Evolutionary conservation across 1,139 yeast genomes (phyloP), one percentile per base, ranked within the genome.

Genomic region (Diutina rugosa): DNA sequence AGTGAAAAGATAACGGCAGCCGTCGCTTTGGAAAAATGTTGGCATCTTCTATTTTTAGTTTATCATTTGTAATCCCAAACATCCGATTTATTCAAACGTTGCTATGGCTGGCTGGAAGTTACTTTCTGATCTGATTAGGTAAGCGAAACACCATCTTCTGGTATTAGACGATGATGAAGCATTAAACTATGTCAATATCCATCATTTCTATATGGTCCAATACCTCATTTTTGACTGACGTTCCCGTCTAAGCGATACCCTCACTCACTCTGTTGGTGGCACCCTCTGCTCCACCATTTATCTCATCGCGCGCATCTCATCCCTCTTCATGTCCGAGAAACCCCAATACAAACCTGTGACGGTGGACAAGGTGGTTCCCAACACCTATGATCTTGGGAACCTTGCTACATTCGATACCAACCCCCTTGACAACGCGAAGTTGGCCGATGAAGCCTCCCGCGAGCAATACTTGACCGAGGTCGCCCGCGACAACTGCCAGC

Each of bases 401-500:
- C 76, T 91, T 61, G 84, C 96, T 9, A 89, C 88, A 2, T 90
- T 88, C 68, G 97, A 90, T 68, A 78, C 89, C 53, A 85, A 90
- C 68, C 97, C 97, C 9, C 74, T 90, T 61, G 90, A 86, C 61
- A 78, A 77, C 56, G 75, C 75, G 30, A 77, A 81, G 63, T 71
- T 85, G 56, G 75, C 77, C 46, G 77, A 77, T 44, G 68, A 72
- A 29, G 41, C 41, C 41, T 76, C 79, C 57, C 80, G 81, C 64
- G 97, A 91, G 68, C 78, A 74, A 56, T 80, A 85, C 61, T 73
- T 93, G 61, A 75, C 78, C 56, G 73, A 81, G 3, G 76, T 82
- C n/a, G 84, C 97, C 51, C 84, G 99, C 73, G 99, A 91, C 67
- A 93, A 93, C 69, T 89, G 88, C 18, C 99, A 93, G 73, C 78